A percentile compares a stretch with the other conserved stretches of the same genome.
Conservation (phyloP, 805 yeast species). For the Candida sakaeoensis region DNA sequence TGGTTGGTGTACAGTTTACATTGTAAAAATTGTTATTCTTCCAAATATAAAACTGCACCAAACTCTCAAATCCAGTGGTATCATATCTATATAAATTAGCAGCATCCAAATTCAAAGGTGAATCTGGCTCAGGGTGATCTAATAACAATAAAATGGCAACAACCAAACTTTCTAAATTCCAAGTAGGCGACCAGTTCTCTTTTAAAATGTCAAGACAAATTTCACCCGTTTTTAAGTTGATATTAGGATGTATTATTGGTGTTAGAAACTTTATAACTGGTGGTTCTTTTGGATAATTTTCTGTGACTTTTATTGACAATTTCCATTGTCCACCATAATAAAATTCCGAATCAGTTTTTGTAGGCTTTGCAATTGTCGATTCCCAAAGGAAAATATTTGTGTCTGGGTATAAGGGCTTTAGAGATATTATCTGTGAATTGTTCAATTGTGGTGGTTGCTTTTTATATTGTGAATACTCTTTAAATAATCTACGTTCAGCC, state of each 20-base stretch:
- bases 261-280: conserved; percentile 51
- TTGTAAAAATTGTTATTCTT: conserved; percentile 26
- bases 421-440: conserved; percentile 36
- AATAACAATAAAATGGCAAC: conserved; percentile 56
- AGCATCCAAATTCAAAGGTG: conserved; percentile 68
- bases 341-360: conserved; percentile 42
- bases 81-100: conserved; percentile 55
- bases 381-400: conserved; percentile 50
- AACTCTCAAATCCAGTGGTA: conserved; percentile 33
- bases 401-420: conserved; percentile 42
- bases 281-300: conserved; percentile 55
- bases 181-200: conserved; percentile 70
- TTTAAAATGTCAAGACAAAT: conserved; percentile 67
- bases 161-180: conserved; percentile 55
- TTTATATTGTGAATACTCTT: conserved; percentile 32
- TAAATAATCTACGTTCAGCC: conserved; percentile 40
- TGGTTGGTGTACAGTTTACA: conserved; percentile 3
- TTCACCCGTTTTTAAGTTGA: conserved; percentile 50
- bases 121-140: conserved; percentile 65
- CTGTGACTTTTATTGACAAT: conserved; percentile 42
- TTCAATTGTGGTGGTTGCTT: conserved; percentile 23
- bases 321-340: conserved; percentile 49
- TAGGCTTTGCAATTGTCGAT: conserved; percentile 49
- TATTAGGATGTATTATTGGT: conserved; percentile 41
- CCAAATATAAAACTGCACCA: conserved; percentile 41